Percentiles rank a stretch among this genome's conserved stretches.
phyloP scores from a whole-genome alignment of 2,329 filamentous ascomycete species.

The Sporothrix globosa region DNA sequence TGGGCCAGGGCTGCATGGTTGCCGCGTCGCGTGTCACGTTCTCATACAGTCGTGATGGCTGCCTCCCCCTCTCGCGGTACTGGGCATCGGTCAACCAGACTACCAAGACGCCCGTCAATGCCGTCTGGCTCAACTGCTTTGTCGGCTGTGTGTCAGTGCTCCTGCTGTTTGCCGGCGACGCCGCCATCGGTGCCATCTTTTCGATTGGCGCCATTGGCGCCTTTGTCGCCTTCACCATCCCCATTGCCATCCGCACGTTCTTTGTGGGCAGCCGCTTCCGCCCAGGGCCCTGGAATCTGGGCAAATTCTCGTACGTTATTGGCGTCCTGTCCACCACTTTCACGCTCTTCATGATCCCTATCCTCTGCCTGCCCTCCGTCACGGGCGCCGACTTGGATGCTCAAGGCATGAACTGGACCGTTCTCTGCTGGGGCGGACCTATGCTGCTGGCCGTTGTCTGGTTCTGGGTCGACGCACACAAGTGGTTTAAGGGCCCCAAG shows the following conservation, averaged over 20 bases:
- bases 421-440: slow-evolving; percentile 65
- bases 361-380: slow-evolving; percentile 65
- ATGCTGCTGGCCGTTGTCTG: slow-evolving; percentile 63
- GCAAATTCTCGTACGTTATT: slow-evolving; percentile 59
- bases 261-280: slow-evolving; percentile 66
- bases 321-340: slow-evolving; percentile 62
- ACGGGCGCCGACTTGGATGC: slow-evolving; percentile 58
- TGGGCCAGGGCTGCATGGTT: slow-evolving; percentile 75
- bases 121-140: slow-evolving; percentile 66
- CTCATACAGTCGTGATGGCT: slow-evolving; percentile 72
- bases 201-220: slow-evolving; percentile 70
- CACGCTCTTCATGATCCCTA: slow-evolving; percentile 67
- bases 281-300: slow-evolving; percentile 70
- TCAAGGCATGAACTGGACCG: slow-evolving; percentile 68
- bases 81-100: slow-evolving; percentile 63
- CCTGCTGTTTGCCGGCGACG: slow-evolving; percentile 65
- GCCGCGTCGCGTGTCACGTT: slow-evolving; percentile 68
- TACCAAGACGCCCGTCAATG: slow-evolving; percentile 70
- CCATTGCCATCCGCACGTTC: slow-evolving; percentile 61
- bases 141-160: slow-evolving; percentile 64
- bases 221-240: slow-evolving; percentile 64
- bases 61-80: slow-evolving; percentile 63
- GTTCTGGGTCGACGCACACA: slow-evolving; percentile 65
- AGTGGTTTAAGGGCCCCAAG: slow-evolving; percentile 72
- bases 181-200: slow-evolving; percentile 70